Conservation (phyloP, 2,329 filamentous ascomycete genomes). For the Pochonia chlamydosporia region DNA sequence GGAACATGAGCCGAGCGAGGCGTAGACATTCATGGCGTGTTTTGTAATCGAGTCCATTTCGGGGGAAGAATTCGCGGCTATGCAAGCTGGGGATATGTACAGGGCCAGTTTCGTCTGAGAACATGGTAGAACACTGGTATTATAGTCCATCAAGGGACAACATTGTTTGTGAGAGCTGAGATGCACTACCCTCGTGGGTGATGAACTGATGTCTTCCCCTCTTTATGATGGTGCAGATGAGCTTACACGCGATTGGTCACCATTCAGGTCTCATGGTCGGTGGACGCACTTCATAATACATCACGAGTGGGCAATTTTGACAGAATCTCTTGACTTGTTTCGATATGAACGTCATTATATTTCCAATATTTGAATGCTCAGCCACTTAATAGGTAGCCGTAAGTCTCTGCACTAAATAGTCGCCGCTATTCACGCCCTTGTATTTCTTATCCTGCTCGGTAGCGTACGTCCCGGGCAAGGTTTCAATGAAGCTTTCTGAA, state of each 20-base stretch:
- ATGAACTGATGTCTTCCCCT: too few species aligned
- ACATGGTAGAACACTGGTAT: too few species aligned
- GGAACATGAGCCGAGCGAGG: constrained; percentile 27
- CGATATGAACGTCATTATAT: constrained; percentile 2
- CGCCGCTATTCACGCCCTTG: constrained; percentile 66
- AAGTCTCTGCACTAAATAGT: constrained; percentile 75
- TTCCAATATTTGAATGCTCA: not conserved
- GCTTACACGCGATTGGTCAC: too few species aligned
- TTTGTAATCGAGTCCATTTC: constrained; percentile 15
- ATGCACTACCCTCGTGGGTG: too few species aligned
- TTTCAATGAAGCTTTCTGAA: constrained; percentile 68
- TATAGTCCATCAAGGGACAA: too few species aligned
- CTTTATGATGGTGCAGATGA: too few species aligned
- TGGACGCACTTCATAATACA: too few species aligned
- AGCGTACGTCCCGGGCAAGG: constrained; percentile 70
- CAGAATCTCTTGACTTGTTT: too few species aligned
- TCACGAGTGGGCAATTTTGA: too few species aligned
- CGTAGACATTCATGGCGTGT: constrained; percentile 16
- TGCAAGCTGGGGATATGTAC: not conserved
- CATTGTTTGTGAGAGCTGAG: too few species aligned
- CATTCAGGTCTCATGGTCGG: too few species aligned
- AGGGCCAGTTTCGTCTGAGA: not conserved
- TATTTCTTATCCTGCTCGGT: constrained; percentile 70
- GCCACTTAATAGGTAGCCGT: constrained; percentile 64
- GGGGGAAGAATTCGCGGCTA: constrained; percentile 13